Evolutionary conservation across 768 basidiomycete genomes (phyloP), one percentile per base, ranked within the genome.

Genomic region (Cyclocybe aegerita): DNA sequence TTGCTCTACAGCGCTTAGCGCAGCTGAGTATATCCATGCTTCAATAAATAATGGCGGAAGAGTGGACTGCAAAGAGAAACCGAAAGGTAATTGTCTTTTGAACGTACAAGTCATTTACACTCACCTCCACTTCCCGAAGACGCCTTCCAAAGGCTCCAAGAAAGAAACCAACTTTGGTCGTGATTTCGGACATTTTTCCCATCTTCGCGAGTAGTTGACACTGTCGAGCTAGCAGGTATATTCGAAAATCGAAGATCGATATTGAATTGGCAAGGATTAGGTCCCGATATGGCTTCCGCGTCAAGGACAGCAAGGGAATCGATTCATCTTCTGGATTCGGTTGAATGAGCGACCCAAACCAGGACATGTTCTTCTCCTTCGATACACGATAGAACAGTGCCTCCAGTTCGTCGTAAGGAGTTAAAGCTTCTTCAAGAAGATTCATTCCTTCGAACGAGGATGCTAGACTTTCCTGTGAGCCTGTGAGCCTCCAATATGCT

Each of bases 331-430:
- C 78, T 10, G 78, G 69, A 1, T 70, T 65, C 11, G 83, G 82
- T 15, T 83, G 83, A 40, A 96, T 91, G 12, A 97, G 76, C 35
- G 85, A 81, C 15, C 91, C 91, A 61, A 97, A 96, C 93, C 93
- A 98, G 0, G 93, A 89, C 58, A 95, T 76, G 57, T 89, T 91
- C 70, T 83, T 84, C 62, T 93, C 92, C 63, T 78, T 80, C 48
- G 85, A 69, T 39, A 86, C 81, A 44, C 83, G 81, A 61, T 81
- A 77, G 68, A 98, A 98, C 6, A 86, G 79, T 0, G 79, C 77
- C 65, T 98, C 97, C 3, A 99, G 81, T 69, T 98, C 95, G 50
- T 93, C 87, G 57, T 98, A 98, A 53, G 90, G 88, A 15, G 83
- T 69, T 7, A 95, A 70, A 0, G 96, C 93, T 61, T 98, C 97